A percentile compares a stretch with the other conserved stretches of the same genome.
Evolutionary conservation across 345 rosid species (phyloP).

Genomic region (Eucalyptus lansdowneana): DNA sequence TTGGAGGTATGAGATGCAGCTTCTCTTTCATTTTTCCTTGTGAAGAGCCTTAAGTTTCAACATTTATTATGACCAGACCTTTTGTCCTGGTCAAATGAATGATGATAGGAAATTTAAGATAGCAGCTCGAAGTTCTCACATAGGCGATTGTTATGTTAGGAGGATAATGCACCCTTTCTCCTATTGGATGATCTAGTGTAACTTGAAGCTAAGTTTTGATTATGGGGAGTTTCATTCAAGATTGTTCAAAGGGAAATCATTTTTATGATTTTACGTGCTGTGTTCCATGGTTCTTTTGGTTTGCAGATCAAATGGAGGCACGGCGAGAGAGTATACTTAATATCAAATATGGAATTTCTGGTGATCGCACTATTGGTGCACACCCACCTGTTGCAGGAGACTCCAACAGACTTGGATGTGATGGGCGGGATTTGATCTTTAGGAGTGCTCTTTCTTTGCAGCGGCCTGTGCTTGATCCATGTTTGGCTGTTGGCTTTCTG

Average conservation of each 20-base stretch:
- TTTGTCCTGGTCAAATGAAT: background rate
- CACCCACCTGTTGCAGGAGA: conserved; percentile 56
- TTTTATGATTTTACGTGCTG: background rate
- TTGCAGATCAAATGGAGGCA: background rate
- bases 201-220: background rate
- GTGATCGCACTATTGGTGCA: conserved; percentile 72
- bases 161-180: background rate
- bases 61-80: background rate
- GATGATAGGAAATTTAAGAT: background rate
- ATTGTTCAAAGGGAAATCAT: background rate
- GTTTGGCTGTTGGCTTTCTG: conserved; percentile 87
- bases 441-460: conserved; percentile 65
- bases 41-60: background rate
- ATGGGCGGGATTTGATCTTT: conserved; percentile 56
- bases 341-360: conserved; percentile 66
- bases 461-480: conserved; percentile 89
- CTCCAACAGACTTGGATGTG: conserved; percentile 14
- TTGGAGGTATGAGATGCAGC: conserved; percentile 25
- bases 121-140: background rate
- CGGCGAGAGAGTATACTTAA: conserved; percentile 61
- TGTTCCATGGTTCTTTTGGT: background rate
- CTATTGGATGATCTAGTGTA: background rate
- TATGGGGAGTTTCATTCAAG: background rate
- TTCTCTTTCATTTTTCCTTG: background rate
- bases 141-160: background rate